phyloP scores from a whole-genome alignment of 1,284 basidiomycete species.

The Coriolopsis trogii region DNA sequence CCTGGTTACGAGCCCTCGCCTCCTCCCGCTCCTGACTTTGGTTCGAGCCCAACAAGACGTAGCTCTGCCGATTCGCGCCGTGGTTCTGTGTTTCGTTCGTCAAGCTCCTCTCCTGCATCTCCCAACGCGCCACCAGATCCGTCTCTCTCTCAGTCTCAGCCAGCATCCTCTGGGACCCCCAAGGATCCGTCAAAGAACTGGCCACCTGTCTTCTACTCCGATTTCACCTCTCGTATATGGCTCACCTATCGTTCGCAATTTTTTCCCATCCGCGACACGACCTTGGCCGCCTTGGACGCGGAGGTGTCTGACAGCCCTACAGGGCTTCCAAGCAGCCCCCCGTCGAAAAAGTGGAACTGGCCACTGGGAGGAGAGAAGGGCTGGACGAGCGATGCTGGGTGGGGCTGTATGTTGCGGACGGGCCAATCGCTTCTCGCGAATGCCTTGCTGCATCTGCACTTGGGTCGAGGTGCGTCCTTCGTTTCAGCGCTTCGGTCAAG shows the following conservation, averaged over 20 bases:
- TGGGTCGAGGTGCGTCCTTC: slow-evolving; percentile 76
- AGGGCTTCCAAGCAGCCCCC: slow-evolving; percentile 36
- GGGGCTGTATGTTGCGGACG: slow-evolving; percentile 98
- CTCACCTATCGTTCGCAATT: slow-evolving; percentile 93
- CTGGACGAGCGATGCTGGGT: slow-evolving; percentile 92
- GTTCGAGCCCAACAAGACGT: slow-evolving; percentile 34
- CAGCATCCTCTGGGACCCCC: slow-evolving; percentile 34
- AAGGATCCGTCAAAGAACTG: slow-evolving; percentile 59
- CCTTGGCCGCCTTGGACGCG: slow-evolving; percentile 53
- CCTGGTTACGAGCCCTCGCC: slow-evolving; percentile 67
- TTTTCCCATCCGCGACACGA: slow-evolving; percentile 75
- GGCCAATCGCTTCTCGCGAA: slow-evolving; percentile 94
- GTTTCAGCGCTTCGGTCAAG: slow-evolving; percentile 2
- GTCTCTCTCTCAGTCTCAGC: slow-evolving; percentile 41
- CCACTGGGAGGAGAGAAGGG: slow-evolving; percentile 67
- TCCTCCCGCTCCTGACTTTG: slow-evolving; percentile 29
- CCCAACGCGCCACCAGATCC: slow-evolving; percentile 31
- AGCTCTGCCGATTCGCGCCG: slow-evolving; percentile 43
- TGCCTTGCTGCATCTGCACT: slow-evolving; percentile 80
- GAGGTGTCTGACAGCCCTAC: slow-evolving; percentile 32
- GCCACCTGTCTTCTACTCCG: slow-evolving; percentile 86
- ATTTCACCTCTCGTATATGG: slow-evolving; percentile 89
- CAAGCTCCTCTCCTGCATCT: slow-evolving; percentile 46
- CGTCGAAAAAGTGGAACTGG: slow-evolving; percentile 50
- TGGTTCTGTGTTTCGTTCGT: slow-evolving; percentile 50